Conservation (phyloP, 2,329 filamentous ascomycete genomes). For the Magnaporthales sp. region DNA sequence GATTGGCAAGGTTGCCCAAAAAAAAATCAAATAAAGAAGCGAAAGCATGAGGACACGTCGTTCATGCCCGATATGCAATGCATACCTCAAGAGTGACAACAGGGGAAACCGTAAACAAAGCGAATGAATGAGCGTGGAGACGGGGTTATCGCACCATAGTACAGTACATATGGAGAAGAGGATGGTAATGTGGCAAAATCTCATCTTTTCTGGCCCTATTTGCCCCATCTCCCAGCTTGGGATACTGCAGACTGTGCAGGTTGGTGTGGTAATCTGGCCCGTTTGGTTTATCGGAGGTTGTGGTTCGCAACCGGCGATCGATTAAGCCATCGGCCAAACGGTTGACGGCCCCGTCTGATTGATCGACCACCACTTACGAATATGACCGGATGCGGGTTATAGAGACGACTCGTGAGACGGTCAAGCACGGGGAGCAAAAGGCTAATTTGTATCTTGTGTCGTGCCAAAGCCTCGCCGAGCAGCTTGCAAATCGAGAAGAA, state of each 20-base stretch:
- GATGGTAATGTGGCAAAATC: background rate
- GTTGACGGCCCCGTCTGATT: background rate
- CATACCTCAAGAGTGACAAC: background rate
- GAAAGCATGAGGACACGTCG: background rate
- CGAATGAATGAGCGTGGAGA: background rate
- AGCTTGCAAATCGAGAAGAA: background rate
- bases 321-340: background rate
- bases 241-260: background rate
- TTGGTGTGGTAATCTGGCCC: background rate
- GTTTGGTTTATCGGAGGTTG: background rate
- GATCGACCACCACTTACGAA: no score
- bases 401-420: background rate
- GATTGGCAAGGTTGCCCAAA: background rate
- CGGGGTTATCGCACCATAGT: background rate
- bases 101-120: background rate
- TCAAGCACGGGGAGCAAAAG: background rate
- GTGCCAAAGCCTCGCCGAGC: background rate
- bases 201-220: background rate
- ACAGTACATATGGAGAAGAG: no score
- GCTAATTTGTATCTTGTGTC: background rate
- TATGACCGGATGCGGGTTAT: background rate
- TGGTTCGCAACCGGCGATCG: background rate
- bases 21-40: no score
- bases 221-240: no score
- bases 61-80: background rate